Evolutionary conservation across 179 eudicot genomes (phyloP).

Genomic region (Silene coronaria): DNA sequence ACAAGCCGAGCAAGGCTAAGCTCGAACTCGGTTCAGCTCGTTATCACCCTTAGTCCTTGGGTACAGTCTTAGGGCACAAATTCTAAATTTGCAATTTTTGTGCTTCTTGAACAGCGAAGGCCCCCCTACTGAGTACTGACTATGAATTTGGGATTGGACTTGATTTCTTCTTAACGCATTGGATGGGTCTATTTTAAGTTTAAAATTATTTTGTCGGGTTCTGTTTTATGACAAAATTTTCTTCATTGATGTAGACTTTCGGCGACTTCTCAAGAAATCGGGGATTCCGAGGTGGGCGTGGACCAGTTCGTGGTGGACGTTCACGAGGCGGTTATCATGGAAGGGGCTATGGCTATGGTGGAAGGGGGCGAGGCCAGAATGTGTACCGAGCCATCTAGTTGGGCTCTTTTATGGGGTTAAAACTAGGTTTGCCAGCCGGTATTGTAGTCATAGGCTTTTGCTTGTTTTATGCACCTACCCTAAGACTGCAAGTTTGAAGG

Average conservation of each 20-base stretch:
- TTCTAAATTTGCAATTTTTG: neutral
- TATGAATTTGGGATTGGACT: too few species aligned
- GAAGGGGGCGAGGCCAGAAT: constrained; percentile 65
- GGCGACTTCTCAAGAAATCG: constrained; percentile 72
- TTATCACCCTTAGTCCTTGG: too few species aligned
- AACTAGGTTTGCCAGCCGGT: constrained; percentile 23
- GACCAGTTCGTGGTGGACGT: constrained; percentile 62
- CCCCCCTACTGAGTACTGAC: neutral
- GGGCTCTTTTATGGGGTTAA: neutral
- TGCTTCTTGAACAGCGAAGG: neutral
- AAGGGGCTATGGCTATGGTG: constrained; percentile 58
- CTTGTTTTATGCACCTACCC: constrained; percentile 23
- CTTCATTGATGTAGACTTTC: constrained; percentile 52
- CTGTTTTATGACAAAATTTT: neutral
- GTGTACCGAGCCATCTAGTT: constrained; percentile 45
- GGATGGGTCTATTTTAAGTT: neutral
- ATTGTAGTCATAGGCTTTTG: constrained; percentile 22
- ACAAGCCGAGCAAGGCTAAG: too few species aligned
- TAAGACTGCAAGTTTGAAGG: constrained; percentile 16
- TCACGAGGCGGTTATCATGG: constrained; percentile 55
- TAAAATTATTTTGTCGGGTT: neutral
- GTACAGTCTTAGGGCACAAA: neutral
- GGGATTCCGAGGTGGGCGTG: constrained; percentile 72
- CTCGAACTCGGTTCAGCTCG: too few species aligned
- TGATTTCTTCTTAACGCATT: neutral